phyloP scores from a whole-genome alignment of 169 alveolate species.

The Ichthyophthirius multifiliis region DNA sequence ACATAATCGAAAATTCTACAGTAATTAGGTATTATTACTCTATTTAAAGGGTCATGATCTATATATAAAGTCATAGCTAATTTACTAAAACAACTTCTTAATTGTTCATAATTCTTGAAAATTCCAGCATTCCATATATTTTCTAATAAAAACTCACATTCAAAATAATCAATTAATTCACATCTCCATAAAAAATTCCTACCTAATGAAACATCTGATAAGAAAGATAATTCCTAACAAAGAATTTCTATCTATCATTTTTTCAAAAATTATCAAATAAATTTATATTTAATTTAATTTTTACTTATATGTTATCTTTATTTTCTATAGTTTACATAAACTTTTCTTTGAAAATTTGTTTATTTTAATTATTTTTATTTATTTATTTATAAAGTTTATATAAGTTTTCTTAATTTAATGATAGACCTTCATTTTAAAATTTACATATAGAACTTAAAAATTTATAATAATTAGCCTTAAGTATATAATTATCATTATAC shows the following conservation, averaged over 20 bases:
- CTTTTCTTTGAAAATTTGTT: constrained; percentile 3
- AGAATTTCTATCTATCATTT: constrained; percentile 5
- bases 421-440: constrained; percentile 13
- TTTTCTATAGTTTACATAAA: constrained; percentile 13
- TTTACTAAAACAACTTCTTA: constrained; percentile 12
- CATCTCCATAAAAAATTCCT: constrained; percentile 29
- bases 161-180: constrained; percentile 18
- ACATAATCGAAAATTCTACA: constrained; percentile 10
- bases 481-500: background rate
- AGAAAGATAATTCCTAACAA: constrained; percentile 20
- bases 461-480: constrained; percentile 17
- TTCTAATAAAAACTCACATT: constrained; percentile 13
- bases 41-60: constrained; percentile 33
- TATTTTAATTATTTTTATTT: constrained; percentile 5
- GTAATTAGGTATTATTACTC: constrained; percentile 18
- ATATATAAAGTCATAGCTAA: constrained; percentile 38
- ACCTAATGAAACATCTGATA: constrained; percentile 33
- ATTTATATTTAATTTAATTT: background rate
- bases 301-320: constrained; percentile 4
- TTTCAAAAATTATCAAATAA: background rate
- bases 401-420: constrained; percentile 22
- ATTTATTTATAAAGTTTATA: constrained; percentile 20
- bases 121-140: constrained; percentile 45
- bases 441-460: constrained; percentile 31
- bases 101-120: no score